A percentile compares a stretch with the other conserved stretches of the same genome.
Conservation (phyloP, 2,329 filamentous ascomycete genomes). For the Tolypocladium inflatum region DNA sequence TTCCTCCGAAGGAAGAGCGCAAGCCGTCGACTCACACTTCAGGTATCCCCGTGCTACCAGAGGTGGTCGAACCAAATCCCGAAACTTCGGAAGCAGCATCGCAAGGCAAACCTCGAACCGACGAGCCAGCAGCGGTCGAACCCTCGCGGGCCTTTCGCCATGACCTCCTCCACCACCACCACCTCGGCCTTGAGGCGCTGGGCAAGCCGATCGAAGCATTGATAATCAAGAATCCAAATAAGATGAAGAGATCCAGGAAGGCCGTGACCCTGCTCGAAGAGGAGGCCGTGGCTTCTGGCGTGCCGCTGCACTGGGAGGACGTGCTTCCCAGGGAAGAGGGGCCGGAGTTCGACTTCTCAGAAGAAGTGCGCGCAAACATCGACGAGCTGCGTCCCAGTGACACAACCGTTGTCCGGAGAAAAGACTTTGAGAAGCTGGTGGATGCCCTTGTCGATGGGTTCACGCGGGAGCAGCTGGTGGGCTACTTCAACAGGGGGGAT, state of each 20-base stretch:
- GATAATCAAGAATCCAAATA: constrained; percentile 32
- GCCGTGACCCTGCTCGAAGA: constrained; percentile 8
- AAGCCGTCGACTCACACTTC: neutral
- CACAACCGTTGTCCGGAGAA: constrained; percentile 24
- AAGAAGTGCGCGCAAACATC: constrained; percentile 35
- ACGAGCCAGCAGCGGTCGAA: neutral
- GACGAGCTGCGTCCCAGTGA: constrained; percentile 36
- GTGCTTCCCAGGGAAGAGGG: constrained; percentile 17
- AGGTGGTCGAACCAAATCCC: neutral
- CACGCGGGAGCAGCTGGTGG: constrained; percentile 31
- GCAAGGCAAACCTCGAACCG: neutral
- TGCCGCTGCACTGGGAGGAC: constrained; percentile 20
- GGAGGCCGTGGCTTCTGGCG: constrained; percentile 3
- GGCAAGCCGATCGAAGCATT: constrained; percentile 33
- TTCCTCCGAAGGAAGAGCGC: neutral
- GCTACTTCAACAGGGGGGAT: constrained; percentile 25
- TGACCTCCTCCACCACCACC: constrained; percentile 17
- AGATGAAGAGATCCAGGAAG: constrained; percentile 11
- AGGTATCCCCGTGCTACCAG: neutral
- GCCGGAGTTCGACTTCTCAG: constrained; percentile 11
- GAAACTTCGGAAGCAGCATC: neutral
- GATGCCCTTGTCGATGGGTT: constrained; percentile 33
- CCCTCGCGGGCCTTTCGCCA: constrained; percentile 9
- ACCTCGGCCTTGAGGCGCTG: constrained; percentile 21
- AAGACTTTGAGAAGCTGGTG: constrained; percentile 32